A percentile compares a stretch with the other conserved stretches of the same genome.
Evolutionary conservation across 2,329 filamentous ascomycete genomes (phyloP).

Genomic region (Bipolaris victoriae): DNA sequence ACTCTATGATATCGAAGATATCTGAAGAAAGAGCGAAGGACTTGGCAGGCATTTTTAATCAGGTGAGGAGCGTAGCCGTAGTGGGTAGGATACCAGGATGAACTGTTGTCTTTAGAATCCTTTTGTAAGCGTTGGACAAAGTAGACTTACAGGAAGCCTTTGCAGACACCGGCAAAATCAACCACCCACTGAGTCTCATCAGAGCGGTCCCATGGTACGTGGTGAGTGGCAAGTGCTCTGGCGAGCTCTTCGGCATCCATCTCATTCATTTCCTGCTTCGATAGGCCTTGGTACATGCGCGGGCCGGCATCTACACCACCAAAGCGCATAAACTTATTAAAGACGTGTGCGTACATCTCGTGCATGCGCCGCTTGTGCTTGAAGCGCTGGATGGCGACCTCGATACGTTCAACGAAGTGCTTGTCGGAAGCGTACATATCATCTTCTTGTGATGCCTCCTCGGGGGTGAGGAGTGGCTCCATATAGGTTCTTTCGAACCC

Average conservation of each 20-base stretch:
- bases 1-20: conserved; percentile 86
- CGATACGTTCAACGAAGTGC: conserved; percentile 70
- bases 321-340: conserved; percentile 80
- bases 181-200: conserved; percentile 70
- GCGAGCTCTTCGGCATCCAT: conserved; percentile 70
- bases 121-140: neutral
- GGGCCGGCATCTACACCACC: conserved; percentile 74
- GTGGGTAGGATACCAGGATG: conserved; percentile 61
- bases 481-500: conserved; percentile 73
- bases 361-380: conserved; percentile 77
- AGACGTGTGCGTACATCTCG: conserved; percentile 65
- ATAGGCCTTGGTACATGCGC: conserved; percentile 69
- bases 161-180: conserved; percentile 78
- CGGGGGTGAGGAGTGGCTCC: conserved; percentile 77
- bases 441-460: conserved; percentile 69
- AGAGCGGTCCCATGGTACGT: conserved; percentile 58
- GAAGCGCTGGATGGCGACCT: conserved; percentile 84
- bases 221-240: conserved; percentile 67
- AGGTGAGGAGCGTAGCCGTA: conserved; percentile 59
- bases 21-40: conserved; percentile 85
- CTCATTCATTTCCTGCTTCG: conserved; percentile 65
- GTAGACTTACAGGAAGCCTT: conserved; percentile 74
- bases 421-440: conserved; percentile 68
- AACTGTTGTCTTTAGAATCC: conserved; percentile 50
- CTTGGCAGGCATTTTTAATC: conserved; percentile 66